phyloP scores from a whole-genome alignment of 2,329 filamentous ascomycete genomes.

The Neonectria punicea region DNA sequence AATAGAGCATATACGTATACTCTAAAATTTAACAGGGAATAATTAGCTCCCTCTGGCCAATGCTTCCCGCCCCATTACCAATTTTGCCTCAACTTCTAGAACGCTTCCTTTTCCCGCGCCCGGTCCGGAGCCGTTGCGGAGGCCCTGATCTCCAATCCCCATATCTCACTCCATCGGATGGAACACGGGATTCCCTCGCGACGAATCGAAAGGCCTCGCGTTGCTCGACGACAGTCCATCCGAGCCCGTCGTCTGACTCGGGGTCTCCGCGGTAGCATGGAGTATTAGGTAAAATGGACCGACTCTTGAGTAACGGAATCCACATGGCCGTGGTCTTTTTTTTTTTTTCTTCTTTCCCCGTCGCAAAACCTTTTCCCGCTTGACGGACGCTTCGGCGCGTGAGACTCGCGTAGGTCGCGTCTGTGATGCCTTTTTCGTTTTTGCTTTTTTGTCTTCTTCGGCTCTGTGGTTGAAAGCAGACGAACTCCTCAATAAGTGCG shows the following conservation, averaged over 20 bases:
- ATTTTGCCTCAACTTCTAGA: slow-evolving; percentile 8
- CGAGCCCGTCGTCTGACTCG: slow-evolving; percentile 20
- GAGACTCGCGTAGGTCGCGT: background rate
- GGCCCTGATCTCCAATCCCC: slow-evolving; percentile 10
- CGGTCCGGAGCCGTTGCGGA: slow-evolving; percentile 5
- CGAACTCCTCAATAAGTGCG: background rate
- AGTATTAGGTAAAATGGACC: slow-evolving; percentile 30
- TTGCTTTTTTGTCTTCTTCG: background rate
- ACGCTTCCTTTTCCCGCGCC: slow-evolving; percentile 4
- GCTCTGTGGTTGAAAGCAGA: background rate
- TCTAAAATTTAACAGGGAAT: background rate
- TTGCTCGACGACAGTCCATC: slow-evolving; percentile 14
- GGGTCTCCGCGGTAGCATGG: slow-evolving; percentile 16
- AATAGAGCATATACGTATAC: no score
- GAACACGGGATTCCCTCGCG: background rate
- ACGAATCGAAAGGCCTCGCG: slow-evolving; percentile 9
- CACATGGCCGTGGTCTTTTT: slow-evolving; percentile 8
- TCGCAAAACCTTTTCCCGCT: slow-evolving; percentile 1
- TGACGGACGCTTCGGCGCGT: background rate
- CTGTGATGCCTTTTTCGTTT: background rate
- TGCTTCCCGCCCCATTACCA: slow-evolving; percentile 16
- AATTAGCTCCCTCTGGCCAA: slow-evolving; percentile 8
- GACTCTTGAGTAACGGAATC: slow-evolving; percentile 28
- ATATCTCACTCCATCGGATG: background rate
- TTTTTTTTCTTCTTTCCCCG: background rate